These are phyloP conservation scores for Heimioporus sp. DNA, from an alignment of 768 basidiomycete species.

Conservation along the genomic window DNA sequence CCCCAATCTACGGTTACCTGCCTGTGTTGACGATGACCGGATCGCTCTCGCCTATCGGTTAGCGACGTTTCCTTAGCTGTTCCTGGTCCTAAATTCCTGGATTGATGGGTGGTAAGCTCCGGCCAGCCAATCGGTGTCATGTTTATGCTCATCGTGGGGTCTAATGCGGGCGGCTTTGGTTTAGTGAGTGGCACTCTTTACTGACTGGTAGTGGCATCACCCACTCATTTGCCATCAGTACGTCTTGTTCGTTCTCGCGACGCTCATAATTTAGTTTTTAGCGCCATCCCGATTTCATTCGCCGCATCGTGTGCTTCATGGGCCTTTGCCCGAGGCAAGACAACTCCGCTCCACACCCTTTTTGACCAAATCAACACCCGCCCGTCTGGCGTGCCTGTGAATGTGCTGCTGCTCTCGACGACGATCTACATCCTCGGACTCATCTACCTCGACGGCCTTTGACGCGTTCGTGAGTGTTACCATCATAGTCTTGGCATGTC, in stretches of 20 bases:
- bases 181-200: constrained; percentile 36
- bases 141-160: too few relatives aligned
- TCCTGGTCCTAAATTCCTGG: too few relatives aligned
- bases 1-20: too few relatives aligned
- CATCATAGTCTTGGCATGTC: constrained; percentile 62
- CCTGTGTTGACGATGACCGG: too few relatives aligned
- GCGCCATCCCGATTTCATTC: constrained; percentile 62
- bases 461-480: constrained; percentile 68
- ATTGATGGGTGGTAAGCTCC: too few relatives aligned
- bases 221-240: constrained; percentile 29
- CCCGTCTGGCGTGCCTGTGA: constrained; percentile 50
- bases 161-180: constrained; percentile 58
- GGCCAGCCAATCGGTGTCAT: too few relatives aligned
- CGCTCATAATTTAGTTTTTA: constrained; percentile 40
- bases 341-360: constrained; percentile 50
- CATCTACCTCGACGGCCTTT: constrained; percentile 60
- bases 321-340: constrained; percentile 69
- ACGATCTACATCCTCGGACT: constrained; percentile 57
- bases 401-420: constrained; percentile 60
- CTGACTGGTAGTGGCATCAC: background rate
- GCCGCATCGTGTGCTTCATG: constrained; percentile 69
- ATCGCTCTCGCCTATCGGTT: too few relatives aligned
- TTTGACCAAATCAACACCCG: constrained; percentile 46
- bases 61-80: too few relatives aligned
- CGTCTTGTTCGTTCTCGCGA: constrained; percentile 3